Evolutionary conservation across 78 protist genomes (phyloP), one percentile per base, ranked within the genome.

Genomic region (slime mould (Dictyostelium discoideum)): DNA sequence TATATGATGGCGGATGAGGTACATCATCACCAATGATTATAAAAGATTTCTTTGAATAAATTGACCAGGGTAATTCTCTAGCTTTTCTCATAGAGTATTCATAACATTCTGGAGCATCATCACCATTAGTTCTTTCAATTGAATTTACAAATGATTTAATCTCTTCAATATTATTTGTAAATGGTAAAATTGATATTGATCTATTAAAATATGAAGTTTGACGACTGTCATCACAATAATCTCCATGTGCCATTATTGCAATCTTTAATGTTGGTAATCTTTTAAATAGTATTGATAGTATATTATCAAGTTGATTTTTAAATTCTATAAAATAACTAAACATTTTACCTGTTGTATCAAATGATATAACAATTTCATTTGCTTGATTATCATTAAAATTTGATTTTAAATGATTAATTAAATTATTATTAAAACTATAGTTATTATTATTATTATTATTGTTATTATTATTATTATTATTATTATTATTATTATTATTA

Each of bases 1-100:
- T 94, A 69, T 57, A 94, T 0, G 67, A 50, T 24, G 97, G 97
- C 39, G 92, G 94, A 85, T 94, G 97, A 9, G 97, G 97, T 16
- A 86, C 94, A 79, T 94, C 97, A 73, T 94, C 97, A 7, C 97
- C 97, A 90, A 94, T 77, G 39, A 94, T 48, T 0, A 94, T 85
- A 13, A 63, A 42, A 26, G 74, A 54, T 73, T 94, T 94, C 32
- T 85, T 89, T 14, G 95, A 87, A 24, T 82, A 65, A 3, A 26
- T 14, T 26, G 94, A 78, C 97, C 97, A 94, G 13, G 93, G 88
- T n/a, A 94, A 26, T 50, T 94, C 88, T 80, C 93, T 77, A 5
- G 83, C 79, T 82, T 87, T 85, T 77, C 97, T 50, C 44, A 94
- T 76, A 1, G 67, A 83, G 40, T 82, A 87, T 73, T 94, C 97